These are phyloP conservation scores for Metrosideros polymorpha DNA, from an alignment of 441 rosid species.

Conservation along the genomic window DNA sequence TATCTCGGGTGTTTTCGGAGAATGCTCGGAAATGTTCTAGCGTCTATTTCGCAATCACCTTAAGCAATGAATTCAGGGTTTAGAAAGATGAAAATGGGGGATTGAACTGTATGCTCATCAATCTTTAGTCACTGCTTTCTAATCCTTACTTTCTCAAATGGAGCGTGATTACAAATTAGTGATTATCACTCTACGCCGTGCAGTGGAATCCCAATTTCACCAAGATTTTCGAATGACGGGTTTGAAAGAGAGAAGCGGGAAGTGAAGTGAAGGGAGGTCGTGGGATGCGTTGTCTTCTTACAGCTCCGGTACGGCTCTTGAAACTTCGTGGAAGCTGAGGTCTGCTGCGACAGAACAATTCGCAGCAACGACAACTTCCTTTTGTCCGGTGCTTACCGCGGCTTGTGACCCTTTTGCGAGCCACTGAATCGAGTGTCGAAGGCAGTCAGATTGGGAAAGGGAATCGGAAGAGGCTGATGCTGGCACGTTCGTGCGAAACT, in stretches of 20 bases:
- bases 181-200: not conserved
- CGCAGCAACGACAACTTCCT: not conserved
- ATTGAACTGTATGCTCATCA: not conserved
- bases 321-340: not conserved
- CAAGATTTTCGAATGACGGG: not conserved
- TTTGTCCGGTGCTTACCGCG: not conserved
- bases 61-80: not conserved
- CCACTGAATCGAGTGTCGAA: not conserved
- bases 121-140: not conserved
- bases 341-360: not conserved
- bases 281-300: not conserved
- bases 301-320: not conserved
- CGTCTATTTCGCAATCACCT: not conserved
- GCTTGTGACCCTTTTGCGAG: not conserved
- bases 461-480: not conserved
- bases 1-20: not conserved
- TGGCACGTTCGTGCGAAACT: not conserved
- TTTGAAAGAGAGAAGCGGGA: not conserved
- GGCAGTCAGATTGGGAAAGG: not conserved
- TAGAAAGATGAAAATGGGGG: not conserved
- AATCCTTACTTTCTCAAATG: not conserved
- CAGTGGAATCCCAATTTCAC: not conserved
- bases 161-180: not conserved
- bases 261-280: not conserved
- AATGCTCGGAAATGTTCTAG: not conserved